Base-by-base conservation (phyloP, 2,329 filamentous ascomycete genomes). In the Neopestalotiopsis sp. region DNA sequence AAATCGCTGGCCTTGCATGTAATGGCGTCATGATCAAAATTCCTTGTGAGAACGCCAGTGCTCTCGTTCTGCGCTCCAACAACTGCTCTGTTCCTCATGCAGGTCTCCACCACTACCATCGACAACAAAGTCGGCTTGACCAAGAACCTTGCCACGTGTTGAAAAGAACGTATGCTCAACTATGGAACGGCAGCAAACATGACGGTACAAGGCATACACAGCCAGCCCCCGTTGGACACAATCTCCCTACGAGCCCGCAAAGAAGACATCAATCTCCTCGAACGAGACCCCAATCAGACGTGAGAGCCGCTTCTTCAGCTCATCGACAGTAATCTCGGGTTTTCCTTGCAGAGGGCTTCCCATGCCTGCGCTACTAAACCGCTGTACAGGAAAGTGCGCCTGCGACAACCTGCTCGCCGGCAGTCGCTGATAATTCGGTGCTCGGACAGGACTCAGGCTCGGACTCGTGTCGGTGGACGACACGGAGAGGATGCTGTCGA, bases 251-350 rank as follows among this genome's bases (percentile, higher is more conserved):
- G 73, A 69, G 24, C 68, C 69, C 17, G 78, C 75, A 59, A 78
- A 78, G 65, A 77, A 62, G 67, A 65, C 70, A 67, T 79, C 75
- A 9, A 79, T 63, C 65, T 78, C 76, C 32, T 70, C 72, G 58
- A 78, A 60, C 40, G 75, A 79, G 9, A 77, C 74, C 1, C 74
- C 76, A 13, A 79, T 72, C 30, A 79, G 72, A 40, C 69, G 69
- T 10, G 76, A 78, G 13, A 79, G 69, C 42, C 77, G 69, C 63
- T 70, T 74, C 66, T 76, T 73, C n/a, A 78, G 71, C 68, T 79
- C 77, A 28, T 79, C 77, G 2, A 78, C 68, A 24, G 75, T 77
- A 64, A 77, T 76, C 70, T 78, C 77, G 28, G 69, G 14, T 38
- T 49, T 56, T 10, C 32, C 30, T 9, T 20, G 30, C 10, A 38